Conservation (phyloP, 2,329 filamentous ascomycete genomes). For the Xylaria hypoxylon region DNA sequence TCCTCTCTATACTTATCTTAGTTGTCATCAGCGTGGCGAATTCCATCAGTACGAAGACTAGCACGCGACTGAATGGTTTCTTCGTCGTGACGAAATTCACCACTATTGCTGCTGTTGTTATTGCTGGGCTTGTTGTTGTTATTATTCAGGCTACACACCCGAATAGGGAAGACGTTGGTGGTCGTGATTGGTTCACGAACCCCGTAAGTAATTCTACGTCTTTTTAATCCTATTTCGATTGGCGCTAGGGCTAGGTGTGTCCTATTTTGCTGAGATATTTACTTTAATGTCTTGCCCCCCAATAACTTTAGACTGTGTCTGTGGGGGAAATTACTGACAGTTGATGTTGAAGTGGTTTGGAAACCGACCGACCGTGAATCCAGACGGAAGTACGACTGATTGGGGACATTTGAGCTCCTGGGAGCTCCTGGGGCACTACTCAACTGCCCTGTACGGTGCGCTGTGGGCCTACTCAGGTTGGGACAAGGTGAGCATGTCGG, state of each 20-base stretch:
- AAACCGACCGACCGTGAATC: slow-evolving; percentile 60
- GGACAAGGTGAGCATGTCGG: slow-evolving; percentile 65
- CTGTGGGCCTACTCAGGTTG: slow-evolving; percentile 75
- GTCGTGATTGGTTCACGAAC: slow-evolving; percentile 63
- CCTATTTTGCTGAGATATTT: no score
- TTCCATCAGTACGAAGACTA: slow-evolving; percentile 67
- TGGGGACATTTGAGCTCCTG: slow-evolving; percentile 64
- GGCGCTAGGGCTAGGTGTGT: no score
- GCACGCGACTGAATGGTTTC: slow-evolving; percentile 66
- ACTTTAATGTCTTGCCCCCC: no score
- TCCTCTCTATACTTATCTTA: slow-evolving; percentile 62
- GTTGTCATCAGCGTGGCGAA: slow-evolving; percentile 62
- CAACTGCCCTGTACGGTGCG: slow-evolving; percentile 70
- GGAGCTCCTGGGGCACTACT: slow-evolving; percentile 70
- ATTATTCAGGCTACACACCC: slow-evolving; percentile 55
- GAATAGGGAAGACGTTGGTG: slow-evolving; percentile 55
- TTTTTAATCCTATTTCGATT: not conserved
- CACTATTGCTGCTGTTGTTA: slow-evolving; percentile 60
- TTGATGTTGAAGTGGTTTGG: slow-evolving; percentile 62
- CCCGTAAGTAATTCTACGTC: slow-evolving; percentile 39
- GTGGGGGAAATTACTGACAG: not conserved
- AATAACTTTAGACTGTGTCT: not conserved
- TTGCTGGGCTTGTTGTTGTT: slow-evolving; percentile 62
- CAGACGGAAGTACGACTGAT: slow-evolving; percentile 61
- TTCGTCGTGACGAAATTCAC: slow-evolving; percentile 67